Percentiles rank a stretch among this genome's conserved stretches.
Conservation (phyloP, 83 land plant genomes). For the Diphasiastrum complanatum region DNA sequence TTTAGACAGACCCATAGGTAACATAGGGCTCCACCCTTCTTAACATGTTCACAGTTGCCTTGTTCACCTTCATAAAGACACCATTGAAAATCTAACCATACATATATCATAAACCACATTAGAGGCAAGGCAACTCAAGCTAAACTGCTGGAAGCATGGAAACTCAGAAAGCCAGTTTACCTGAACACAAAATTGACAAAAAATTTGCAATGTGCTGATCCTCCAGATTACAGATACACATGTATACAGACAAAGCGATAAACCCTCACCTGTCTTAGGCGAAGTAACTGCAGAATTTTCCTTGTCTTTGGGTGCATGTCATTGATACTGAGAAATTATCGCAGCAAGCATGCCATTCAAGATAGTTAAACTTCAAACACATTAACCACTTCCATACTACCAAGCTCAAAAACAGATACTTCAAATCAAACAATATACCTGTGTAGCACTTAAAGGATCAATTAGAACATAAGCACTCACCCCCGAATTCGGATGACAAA, state of each 20-base stretch:
- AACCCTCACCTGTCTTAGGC: slow-evolving; percentile 2
- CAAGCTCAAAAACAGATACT: too few species aligned
- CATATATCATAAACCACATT: background rate
- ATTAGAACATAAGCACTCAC: background rate
- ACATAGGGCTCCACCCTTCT: slow-evolving; percentile 13
- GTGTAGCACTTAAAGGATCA: background rate
- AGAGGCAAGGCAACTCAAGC: background rate
- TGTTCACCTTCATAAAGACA: background rate
- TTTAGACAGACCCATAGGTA: slow-evolving; percentile 1
- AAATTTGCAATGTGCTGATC: too few species aligned
- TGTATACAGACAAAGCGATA: background rate
- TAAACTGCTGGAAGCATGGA: background rate
- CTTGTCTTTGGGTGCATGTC: slow-evolving; percentile 17
- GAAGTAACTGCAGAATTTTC: slow-evolving; percentile 14
- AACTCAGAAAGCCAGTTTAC: too few species aligned
- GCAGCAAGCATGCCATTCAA: too few species aligned
- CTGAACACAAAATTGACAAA: too few species aligned
- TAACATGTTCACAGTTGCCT: background rate
- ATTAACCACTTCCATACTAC: too few species aligned
- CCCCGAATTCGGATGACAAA: slow-evolving; percentile 10
- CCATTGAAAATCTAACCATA: slow-evolving; percentile 4
- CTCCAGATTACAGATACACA: background rate
- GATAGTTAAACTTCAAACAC: too few species aligned
- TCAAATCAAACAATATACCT: too few species aligned
- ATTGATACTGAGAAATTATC: slow-evolving; percentile 6